These are phyloP conservation scores for Glycine latifolia DNA, from an alignment of 306 rosid genomes.

Conservation along the genomic window DNA sequence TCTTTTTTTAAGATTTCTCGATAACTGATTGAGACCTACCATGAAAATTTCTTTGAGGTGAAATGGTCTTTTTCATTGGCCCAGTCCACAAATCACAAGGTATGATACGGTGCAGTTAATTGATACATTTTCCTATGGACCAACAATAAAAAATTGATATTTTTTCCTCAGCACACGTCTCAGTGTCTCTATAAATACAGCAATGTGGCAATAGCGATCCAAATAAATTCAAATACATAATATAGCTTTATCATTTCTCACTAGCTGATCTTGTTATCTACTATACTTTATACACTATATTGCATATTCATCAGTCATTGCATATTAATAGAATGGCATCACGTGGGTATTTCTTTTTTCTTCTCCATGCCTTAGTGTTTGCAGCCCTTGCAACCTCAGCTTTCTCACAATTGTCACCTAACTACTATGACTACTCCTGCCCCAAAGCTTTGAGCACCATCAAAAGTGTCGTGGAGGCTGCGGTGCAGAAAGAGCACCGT, in stretches of 20 bases:
- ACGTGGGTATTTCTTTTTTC: background rate
- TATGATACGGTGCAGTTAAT: background rate
- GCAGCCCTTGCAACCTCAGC: constrained; percentile 41
- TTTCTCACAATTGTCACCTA: constrained; percentile 42
- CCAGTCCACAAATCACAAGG: background rate
- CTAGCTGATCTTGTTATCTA: background rate
- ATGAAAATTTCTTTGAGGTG: background rate
- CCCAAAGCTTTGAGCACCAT: constrained; percentile 52
- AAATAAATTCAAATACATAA: background rate
- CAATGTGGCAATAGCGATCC: background rate
- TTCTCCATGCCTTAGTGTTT: constrained; percentile 18
- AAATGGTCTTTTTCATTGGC: constrained; percentile 23
- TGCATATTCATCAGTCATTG: background rate
- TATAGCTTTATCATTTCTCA: background rate
- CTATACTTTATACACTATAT: background rate
- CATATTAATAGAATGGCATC: constrained; percentile 37
- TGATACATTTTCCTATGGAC: background rate
- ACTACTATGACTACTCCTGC: constrained; percentile 50
- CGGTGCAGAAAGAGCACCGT: constrained; percentile 49
- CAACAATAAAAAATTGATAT: background rate
- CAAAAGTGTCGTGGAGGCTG: constrained; percentile 36
- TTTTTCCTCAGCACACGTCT: background rate
- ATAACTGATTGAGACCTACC: background rate
- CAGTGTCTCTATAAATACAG: background rate
- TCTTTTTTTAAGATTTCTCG: background rate